A percentile compares a stretch with the other conserved stretches of the same genome.
phyloP scores from a whole-genome alignment of 768 basidiomycete genomes.

The Psilocybe cyanescens region DNA sequence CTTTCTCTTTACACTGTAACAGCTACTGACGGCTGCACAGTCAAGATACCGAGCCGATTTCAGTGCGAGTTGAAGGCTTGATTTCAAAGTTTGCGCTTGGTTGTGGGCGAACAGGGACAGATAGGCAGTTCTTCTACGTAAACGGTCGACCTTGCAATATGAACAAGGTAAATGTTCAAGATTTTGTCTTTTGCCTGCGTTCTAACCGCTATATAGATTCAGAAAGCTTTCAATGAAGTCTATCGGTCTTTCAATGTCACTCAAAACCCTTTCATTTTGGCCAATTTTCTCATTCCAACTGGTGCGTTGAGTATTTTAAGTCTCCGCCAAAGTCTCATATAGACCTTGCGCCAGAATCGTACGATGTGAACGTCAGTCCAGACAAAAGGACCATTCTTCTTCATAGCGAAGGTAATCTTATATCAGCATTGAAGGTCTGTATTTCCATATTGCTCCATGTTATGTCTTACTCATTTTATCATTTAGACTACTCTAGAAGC shows the following conservation, averaged over 20 bases:
- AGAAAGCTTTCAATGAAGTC: slow-evolving; percentile 91
- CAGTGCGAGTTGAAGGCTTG: slow-evolving; percentile 71
- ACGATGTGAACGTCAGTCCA: slow-evolving; percentile 94
- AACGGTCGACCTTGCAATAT: slow-evolving; percentile 90
- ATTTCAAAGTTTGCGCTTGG: slow-evolving; percentile 83
- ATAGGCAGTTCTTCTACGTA: slow-evolving; percentile 91
- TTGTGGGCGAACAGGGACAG: slow-evolving; percentile 75
- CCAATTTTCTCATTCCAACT: slow-evolving; percentile 82
- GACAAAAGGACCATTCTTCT: slow-evolving; percentile 96
- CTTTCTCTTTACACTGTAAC: not conserved
- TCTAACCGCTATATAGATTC: slow-evolving; percentile 51
- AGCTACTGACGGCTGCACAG: slow-evolving; percentile 4
- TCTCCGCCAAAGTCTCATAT: not conserved
- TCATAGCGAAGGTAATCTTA: slow-evolving; percentile 82
- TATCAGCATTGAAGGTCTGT: slow-evolving; percentile 76
- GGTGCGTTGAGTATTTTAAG: slow-evolving; percentile 44
- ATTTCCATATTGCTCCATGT: not conserved
- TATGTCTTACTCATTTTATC: not conserved
- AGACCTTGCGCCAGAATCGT: slow-evolving; percentile 52
- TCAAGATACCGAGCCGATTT: slow-evolving; percentile 29
- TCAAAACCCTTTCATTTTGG: slow-evolving; percentile 82
- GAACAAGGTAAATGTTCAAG: slow-evolving; percentile 53
- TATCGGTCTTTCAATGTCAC: slow-evolving; percentile 78
- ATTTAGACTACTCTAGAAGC: slow-evolving; percentile 66
- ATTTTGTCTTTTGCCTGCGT: not conserved